Conservation (phyloP, 352 stramenopile genomes). For the Phytophthora pinifolia region DNA sequence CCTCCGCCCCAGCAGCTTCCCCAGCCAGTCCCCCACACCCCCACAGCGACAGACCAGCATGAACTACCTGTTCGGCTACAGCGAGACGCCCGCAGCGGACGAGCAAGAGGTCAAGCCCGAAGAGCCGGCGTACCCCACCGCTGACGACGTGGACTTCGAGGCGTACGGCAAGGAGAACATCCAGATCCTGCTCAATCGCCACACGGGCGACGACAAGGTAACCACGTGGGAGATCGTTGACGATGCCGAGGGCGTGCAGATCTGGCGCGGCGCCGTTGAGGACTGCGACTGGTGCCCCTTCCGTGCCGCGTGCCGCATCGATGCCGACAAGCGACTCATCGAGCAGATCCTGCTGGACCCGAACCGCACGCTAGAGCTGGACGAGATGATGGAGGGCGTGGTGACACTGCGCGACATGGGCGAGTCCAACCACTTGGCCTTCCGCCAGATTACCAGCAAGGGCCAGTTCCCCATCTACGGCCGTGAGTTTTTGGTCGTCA, state of each 20-base stretch:
- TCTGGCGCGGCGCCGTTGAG: conserved; percentile 71
- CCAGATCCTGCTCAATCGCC: conserved; percentile 56
- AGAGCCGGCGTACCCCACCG: conserved; percentile 40
- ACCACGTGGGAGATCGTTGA: conserved; percentile 76
- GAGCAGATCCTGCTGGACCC: conserved; percentile 62
- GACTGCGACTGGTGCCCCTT: conserved; percentile 72
- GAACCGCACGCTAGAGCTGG: conserved; percentile 64
- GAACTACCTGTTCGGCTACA: conserved; percentile 41
- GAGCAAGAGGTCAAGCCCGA: conserved; percentile 28
- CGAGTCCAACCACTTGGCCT: conserved; percentile 53
- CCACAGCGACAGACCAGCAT: conserved; percentile 17
- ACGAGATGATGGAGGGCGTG: conserved; percentile 79
- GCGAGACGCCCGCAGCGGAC: conserved; percentile 28
- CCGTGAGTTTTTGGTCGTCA: conserved; percentile 77
- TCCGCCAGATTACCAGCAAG: conserved; percentile 80
- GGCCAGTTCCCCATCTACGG: conserved; percentile 74
- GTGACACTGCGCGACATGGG: conserved; percentile 54
- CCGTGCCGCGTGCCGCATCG: conserved; percentile 54
- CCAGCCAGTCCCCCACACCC: not conserved
- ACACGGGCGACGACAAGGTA: conserved; percentile 63
- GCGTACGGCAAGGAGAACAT: conserved; percentile 68
- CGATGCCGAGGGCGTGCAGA: conserved; percentile 39
- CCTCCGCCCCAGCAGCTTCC: conserved; percentile 9
- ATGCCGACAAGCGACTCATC: conserved; percentile 55
- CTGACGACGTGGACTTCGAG: conserved; percentile 62